Base-by-base conservation (phyloP, 768 basidiomycete species). In the Filobasidium floriforme region DNA sequence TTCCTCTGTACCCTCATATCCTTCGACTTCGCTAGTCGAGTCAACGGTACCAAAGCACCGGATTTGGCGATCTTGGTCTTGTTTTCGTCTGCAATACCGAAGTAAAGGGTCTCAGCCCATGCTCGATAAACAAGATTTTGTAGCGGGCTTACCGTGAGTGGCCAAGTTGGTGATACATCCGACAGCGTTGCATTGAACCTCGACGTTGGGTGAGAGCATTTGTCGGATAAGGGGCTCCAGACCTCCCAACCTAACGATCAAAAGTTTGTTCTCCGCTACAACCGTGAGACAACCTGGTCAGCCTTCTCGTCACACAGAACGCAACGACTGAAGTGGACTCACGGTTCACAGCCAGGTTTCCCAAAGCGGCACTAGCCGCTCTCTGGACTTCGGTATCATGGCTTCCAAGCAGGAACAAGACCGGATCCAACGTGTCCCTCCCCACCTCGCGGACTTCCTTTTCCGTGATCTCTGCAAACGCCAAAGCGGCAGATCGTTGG, bases 61-160 rank as follows among this genome's bases (percentile, higher is more conserved):
- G 92, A 96, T 83, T 97, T 97, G 46, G 96, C 96, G 65, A 99
- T 99, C 84, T 94, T 96, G 60, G 92, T 96, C 84, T 99, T 99
- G 84, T 99, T 99, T 79, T 99, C 96, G 74, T 99, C 93, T 96
- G 69, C 15, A n/a, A n/a, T 5, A 57, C 26, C 54, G 6, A 32
- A 24, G 6, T 6, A 57, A 5, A 7, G 18, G n/a, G 15, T 24
- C 7, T 37, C 32, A 37, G 32, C 32, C 9, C 32, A 37, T 37
- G 32, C 32, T 37, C 3, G 32, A 37, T 37, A 37, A 9, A 37
- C 3, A 37, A 37, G 32, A 37, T 37, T 9, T 37, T 3, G 32
- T 3, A 37, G 32, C n/a, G n/a, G 62, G 59, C 86, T 63, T 66
- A 94, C 93, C 94, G 80, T 98, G 94, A 1, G 94, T 99, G 15